Conservation (phyloP, 129 eudicot species). For the Rutidosis leptorrhynchoides region DNA sequence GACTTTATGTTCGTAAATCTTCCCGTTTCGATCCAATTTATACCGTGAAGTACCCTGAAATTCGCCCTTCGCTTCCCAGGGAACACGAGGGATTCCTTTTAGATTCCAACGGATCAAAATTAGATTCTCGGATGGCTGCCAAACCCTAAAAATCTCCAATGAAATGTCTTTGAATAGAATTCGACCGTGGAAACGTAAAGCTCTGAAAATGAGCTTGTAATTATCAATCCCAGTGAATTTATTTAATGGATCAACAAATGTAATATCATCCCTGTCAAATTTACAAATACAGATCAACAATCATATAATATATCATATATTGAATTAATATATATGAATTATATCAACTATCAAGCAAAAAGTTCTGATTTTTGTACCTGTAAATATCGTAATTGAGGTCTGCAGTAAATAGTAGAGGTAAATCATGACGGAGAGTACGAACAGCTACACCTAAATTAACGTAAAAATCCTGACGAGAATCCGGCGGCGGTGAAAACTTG, state of each 20-base stretch:
- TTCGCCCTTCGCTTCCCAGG: constrained; percentile 90
- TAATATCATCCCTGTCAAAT: constrained; percentile 70
- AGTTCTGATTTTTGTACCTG: constrained; percentile 37
- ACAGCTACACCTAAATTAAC: constrained; percentile 83
- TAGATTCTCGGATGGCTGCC: constrained; percentile 89
- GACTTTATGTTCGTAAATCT: constrained; percentile 86
- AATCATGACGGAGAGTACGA: constrained; percentile 87
- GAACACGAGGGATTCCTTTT: constrained; percentile 80
- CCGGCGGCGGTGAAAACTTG: constrained; percentile 36
- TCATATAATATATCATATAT: no score
- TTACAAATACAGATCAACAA: constrained; percentile 6
- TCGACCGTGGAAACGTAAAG: constrained; percentile 75
- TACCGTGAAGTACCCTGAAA: constrained; percentile 89
- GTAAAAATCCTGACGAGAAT: constrained; percentile 54
- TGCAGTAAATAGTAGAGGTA: constrained; percentile 61
- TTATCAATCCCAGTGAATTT: constrained; percentile 73
- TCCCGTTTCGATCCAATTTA: constrained; percentile 79
- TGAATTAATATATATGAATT: not conserved
- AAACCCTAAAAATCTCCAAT: constrained; percentile 60
- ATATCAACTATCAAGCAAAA: not conserved
- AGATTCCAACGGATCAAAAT: constrained; percentile 83
- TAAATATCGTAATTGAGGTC: constrained; percentile 84
- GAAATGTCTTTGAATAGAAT: constrained; percentile 73
- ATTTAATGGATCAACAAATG: constrained; percentile 82
- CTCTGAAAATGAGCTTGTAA: constrained; percentile 82